These are phyloP conservation scores for Elaeagnus macrophylla DNA, from an alignment of 306 rosid species.

Conservation along the genomic window DNA sequence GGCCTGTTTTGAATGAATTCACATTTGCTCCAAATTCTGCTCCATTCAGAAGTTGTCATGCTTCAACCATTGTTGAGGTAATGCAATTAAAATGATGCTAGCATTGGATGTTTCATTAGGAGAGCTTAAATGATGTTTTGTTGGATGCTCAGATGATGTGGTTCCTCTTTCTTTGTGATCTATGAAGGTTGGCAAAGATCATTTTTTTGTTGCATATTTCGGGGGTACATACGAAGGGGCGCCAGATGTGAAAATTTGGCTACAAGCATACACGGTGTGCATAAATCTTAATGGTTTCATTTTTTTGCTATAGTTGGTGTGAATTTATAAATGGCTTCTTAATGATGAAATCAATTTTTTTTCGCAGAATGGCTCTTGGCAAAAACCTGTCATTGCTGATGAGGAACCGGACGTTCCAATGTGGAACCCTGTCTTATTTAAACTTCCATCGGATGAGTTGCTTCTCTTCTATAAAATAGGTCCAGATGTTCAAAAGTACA, in stretches of 20 bases:
- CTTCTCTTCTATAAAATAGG: conserved; percentile 86
- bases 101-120: neutral
- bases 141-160: too few relatives aligned
- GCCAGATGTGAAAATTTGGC: conserved; percentile 87
- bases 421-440: conserved; percentile 93
- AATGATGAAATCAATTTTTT: conserved; percentile 19
- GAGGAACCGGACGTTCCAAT: conserved; percentile 66
- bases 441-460: conserved; percentile 73
- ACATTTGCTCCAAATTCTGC: conserved; percentile 55
- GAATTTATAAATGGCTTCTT: conserved; percentile 15
- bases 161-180: conserved; percentile 15
- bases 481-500: conserved; percentile 74
- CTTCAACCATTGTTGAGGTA: conserved; percentile 95
- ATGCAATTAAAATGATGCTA: neutral
- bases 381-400: conserved; percentile 59
- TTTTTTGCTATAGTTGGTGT: conserved; percentile 2
- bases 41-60: conserved; percentile 76
- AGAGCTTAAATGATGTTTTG: too few relatives aligned
- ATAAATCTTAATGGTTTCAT: neutral
- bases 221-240: conserved; percentile 74
- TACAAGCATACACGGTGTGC: conserved; percentile 63
- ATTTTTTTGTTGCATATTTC: conserved; percentile 74
- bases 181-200: conserved; percentile 58
- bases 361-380: conserved; percentile 64
- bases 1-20: conserved; percentile 47